Conservation (phyloP, 352 stramenopile species). For the Globisporangium orthogonon region DNA sequence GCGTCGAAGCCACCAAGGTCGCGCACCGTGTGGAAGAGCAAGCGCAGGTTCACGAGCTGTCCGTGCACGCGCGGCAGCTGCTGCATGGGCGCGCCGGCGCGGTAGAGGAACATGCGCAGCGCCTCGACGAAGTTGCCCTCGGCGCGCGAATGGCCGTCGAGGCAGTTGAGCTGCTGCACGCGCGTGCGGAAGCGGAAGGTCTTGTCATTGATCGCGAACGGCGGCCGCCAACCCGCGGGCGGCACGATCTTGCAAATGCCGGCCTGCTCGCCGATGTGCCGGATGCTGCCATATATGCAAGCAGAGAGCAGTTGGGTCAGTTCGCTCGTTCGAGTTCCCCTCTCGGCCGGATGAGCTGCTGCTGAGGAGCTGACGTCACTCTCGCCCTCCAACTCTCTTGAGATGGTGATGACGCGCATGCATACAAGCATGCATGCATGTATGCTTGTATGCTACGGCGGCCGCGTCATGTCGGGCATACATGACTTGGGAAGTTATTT, state of each 20-base stretch:
- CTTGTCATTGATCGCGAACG: conserved; percentile 84
- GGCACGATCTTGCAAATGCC: conserved; percentile 99
- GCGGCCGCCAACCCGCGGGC: conserved; percentile 90
- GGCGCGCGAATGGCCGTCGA: conserved; percentile 71
- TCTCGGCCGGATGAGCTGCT: neutral
- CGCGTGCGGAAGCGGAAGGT: conserved; percentile 92
- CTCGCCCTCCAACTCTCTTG: too few species aligned
- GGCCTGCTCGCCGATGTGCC: conserved; percentile 88
- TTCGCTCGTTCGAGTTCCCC: neutral
- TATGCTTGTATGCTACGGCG: too few species aligned
- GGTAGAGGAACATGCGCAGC: conserved; percentile 79
- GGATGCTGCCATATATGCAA: conserved; percentile 42
- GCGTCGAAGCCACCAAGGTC: conserved; percentile 43
- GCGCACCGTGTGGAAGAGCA: conserved; percentile 60
- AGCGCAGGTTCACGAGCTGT: conserved; percentile 62
- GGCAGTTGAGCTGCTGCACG: conserved; percentile 93
- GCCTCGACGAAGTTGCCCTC: conserved; percentile 80
- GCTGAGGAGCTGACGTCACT: neutral
- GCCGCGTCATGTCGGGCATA: neutral
- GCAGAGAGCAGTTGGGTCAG: conserved; percentile 1
- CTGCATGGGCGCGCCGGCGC: conserved; percentile 70
- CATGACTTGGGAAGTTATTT: conserved; percentile 27
- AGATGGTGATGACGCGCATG: too few species aligned
- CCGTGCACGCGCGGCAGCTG: conserved; percentile 63
- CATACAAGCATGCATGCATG: too few species aligned